Evolutionary conservation across 306 rosid genomes (phyloP).

Genomic region (Elaeagnus macrophylla): DNA sequence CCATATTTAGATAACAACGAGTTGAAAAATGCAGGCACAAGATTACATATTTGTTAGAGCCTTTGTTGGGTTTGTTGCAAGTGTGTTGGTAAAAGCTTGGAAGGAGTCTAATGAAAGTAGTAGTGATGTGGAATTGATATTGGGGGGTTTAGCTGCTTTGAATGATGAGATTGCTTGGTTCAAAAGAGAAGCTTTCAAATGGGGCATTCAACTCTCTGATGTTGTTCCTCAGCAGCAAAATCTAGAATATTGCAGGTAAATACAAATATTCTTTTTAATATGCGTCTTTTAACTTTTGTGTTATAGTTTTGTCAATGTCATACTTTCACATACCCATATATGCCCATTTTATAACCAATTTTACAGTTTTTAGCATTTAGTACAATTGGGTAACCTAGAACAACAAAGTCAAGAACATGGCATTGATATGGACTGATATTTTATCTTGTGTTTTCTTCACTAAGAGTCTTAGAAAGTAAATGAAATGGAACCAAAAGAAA

Average conservation of each 20-base stretch:
- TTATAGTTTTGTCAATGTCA: background rate
- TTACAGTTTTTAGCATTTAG: background rate
- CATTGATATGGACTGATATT: too few species aligned
- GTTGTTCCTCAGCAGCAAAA: conserved; percentile 43
- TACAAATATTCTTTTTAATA: background rate
- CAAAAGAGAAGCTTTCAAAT: conserved; percentile 51
- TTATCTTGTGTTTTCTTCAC: too few species aligned
- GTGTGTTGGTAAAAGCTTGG: conserved; percentile 55
- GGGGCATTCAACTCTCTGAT: conserved; percentile 38
- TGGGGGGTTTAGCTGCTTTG: conserved; percentile 51
- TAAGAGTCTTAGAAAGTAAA: too few species aligned
- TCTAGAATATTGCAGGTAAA: conserved; percentile 46
- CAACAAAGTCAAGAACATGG: background rate
- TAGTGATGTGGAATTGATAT: conserved; percentile 49
- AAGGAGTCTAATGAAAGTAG: conserved; percentile 42
- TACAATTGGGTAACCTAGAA: background rate
- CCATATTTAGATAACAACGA: background rate
- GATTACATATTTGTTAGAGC: conserved; percentile 71
- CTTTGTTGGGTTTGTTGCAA: conserved; percentile 53
- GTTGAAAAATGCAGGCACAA: conserved; percentile 42
- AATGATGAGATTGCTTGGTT: conserved; percentile 71
- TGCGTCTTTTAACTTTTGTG: background rate
- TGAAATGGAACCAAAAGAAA: too few species aligned
- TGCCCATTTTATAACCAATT: background rate
- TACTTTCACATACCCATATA: background rate